Conservation (phyloP, 192 early-diverging fungal genomes). For the Coemansia sp. region DNA sequence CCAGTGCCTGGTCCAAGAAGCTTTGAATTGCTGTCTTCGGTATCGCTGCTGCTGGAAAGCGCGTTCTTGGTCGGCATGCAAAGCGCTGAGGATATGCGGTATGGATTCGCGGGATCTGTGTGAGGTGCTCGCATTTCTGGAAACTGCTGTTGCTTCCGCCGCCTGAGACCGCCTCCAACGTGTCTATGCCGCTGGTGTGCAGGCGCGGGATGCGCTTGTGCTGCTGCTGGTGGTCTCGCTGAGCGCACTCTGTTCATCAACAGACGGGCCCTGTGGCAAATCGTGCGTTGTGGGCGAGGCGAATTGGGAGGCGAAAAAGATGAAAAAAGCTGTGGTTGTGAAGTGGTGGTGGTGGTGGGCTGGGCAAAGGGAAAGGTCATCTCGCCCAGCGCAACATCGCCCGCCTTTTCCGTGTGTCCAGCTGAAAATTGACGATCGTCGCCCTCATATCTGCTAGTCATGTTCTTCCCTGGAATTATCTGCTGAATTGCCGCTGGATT, state of each 20-base stretch:
- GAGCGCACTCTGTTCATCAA: constrained; percentile 41
- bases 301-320: constrained; percentile 52
- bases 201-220: background rate
- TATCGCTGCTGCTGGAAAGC: background rate
- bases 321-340: constrained; percentile 32
- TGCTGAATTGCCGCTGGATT: background rate
- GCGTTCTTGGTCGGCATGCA: constrained; percentile 11
- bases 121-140: background rate
- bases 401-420: background rate
- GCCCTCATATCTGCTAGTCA: background rate
- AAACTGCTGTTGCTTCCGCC: background rate
- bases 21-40: background rate
- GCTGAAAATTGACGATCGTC: background rate
- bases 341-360: background rate
- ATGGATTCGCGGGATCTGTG: background rate
- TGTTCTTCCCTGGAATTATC: background rate
- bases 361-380: constrained; percentile 15
- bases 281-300: constrained; percentile 34
- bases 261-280: constrained; percentile 41
- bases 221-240: constrained; percentile 9
- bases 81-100: constrained; percentile 28
- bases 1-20: background rate
- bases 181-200: constrained; percentile 5
- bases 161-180: background rate
- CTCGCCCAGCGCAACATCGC: background rate